Conservation (phyloP, 106 monocot species). For the Apostasia ramifera region DNA sequence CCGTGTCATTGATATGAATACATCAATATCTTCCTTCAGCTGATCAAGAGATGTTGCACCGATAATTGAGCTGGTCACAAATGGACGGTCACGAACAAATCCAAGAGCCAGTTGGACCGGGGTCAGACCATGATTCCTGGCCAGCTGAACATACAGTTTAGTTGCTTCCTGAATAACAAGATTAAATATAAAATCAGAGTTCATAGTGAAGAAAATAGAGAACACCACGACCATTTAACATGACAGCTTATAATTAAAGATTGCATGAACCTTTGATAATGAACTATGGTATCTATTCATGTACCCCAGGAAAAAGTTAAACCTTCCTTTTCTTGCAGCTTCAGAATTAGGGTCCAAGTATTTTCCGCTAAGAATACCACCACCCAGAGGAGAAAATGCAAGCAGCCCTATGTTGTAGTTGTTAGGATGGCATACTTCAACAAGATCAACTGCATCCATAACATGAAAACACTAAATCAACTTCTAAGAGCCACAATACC, state of each 20-base stretch:
- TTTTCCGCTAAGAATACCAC: conserved; percentile 79
- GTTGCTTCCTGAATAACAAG: conserved; percentile 65
- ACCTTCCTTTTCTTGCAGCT: conserved; percentile 53
- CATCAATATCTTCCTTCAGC: conserved; percentile 86
- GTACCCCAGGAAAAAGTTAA: conserved; percentile 84
- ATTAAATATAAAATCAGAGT: neutral
- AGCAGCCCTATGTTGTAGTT: conserved; percentile 85
- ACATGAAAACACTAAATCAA: neutral
- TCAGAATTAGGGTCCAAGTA: conserved; percentile 57
- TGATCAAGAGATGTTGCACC: conserved; percentile 85
- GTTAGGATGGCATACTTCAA: conserved; percentile 92
- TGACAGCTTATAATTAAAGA: neutral
- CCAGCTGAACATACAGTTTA: conserved; percentile 47
- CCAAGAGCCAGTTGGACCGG: conserved; percentile 86
- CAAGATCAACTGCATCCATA: conserved; percentile 66
- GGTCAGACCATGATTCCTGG: conserved; percentile 60
- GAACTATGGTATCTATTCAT: conserved; percentile 90
- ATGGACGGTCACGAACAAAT: conserved; percentile 76
- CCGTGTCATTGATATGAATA: conserved; percentile 41
- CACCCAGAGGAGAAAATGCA: conserved; percentile 82
- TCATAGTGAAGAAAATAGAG: neutral
- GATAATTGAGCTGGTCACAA: conserved; percentile 73
- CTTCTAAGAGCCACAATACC: neutral
- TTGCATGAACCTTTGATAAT: conserved; percentile 51
- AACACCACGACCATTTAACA: neutral